Evolutionary conservation across 1,284 basidiomycete genomes (phyloP), one percentile per base, ranked within the genome.

Genomic region (Hypsizygus ulmarius): DNA sequence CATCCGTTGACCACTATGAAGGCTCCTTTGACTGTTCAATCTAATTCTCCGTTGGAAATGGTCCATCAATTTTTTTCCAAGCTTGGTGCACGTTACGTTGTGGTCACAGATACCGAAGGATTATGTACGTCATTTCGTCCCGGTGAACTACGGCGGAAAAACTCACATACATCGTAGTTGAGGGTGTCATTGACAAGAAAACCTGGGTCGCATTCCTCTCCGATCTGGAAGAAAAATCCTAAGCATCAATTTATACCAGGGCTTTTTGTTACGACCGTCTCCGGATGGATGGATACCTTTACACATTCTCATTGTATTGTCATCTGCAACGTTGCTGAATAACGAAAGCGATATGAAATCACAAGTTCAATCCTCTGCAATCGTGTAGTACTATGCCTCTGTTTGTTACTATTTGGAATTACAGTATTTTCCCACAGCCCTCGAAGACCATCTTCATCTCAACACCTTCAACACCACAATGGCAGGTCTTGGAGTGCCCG

Each of bases 111-210:
- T 64, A 71, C 80, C 2, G 82, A 90, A 47, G 94, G 95, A 2
- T 71, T 84, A 44, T 97, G 89, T 91, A 59, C 64, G 87, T 77
- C 8, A 18, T 27, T 35, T 41, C 18, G 9, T 19, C 14, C 25
- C 9, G 11, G 36, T 33, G 32, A 37, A 44, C 37, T 19, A 35
- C 32, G 28, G 44, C 33, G 50, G 12, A n/a, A 16, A 9, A 52
- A 25, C 25, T 15, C 21, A 18, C 25, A 21, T 39, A 52, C n/a
- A 39, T 36, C 32, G 14, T 55, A 90, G 88, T 94, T 62, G 84
- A 88, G 60, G 95, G 95, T 5, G 75, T 95, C 8, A 88, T 98
- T 50, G 90, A 94, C 66, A 97, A 97, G 76, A 95, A 95, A 69
- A 82, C 81, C 1, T 97, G 92, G 91, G 77, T 95, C 18, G 84